phyloP scores from a whole-genome alignment of 305 asterid genomes.

The Fraxinus ornus region DNA sequence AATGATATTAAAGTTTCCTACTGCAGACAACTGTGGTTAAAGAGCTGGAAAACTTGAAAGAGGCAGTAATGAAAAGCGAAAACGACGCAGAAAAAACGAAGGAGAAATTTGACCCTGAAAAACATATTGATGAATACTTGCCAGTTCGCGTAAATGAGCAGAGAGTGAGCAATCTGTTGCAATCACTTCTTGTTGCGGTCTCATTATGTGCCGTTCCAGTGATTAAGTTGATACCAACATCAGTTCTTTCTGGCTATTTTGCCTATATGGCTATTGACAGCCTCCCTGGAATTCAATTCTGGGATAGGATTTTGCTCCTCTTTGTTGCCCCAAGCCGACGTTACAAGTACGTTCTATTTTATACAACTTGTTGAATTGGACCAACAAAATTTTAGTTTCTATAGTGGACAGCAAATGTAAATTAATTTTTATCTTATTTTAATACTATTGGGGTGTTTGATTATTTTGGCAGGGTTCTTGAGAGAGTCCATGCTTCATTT shows the following conservation, averaged over 20 bases:
- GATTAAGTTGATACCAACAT: conserved; percentile 2
- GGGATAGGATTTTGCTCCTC: conserved; percentile 13
- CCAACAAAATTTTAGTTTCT: too few relatives aligned
- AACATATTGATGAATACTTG: conserved; percentile 10
- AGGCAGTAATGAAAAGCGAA: not conserved
- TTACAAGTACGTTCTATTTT: conserved; percentile 15
- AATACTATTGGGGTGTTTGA: not conserved
- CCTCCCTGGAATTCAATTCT: conserved; percentile 19
- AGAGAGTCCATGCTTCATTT: conserved; percentile 16
- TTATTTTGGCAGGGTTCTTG: conserved; percentile 18
- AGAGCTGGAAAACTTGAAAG: conserved; percentile 16
- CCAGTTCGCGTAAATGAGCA: conserved; percentile 22
- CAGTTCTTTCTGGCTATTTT: conserved; percentile 21
- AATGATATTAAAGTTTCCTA: not conserved
- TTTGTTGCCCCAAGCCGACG: conserved; percentile 9
- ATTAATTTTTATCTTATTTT: not conserved
- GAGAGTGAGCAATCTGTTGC: conserved; percentile 21
- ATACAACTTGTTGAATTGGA: too few relatives aligned
- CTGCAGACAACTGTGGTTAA: not conserved
- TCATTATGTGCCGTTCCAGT: not conserved
- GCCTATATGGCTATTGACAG: conserved; percentile 23
- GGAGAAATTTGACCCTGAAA: not conserved
- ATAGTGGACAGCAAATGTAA: too few relatives aligned
- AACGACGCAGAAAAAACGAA: not conserved
- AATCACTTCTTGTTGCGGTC: conserved; percentile 7